These are phyloP conservation scores for Raffaelea arxii DNA, from an alignment of 2,329 filamentous ascomycete species.

Conservation along the genomic window DNA sequence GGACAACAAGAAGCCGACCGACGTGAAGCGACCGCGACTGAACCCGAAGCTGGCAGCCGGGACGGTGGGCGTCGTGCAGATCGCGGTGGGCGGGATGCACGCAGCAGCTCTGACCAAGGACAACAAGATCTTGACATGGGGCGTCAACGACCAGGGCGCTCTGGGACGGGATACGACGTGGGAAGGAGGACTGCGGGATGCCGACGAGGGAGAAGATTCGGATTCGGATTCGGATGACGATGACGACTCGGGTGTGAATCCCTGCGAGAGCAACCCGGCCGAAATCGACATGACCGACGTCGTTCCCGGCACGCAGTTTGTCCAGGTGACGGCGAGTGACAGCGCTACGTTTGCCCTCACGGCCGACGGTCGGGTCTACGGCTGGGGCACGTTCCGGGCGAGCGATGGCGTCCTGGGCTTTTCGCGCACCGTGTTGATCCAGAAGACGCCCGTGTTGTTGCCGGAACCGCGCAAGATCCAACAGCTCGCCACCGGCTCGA, in stretches of 20 bases:
- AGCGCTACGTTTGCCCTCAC: slow-evolving; percentile 70
- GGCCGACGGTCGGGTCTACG: slow-evolving; percentile 64
- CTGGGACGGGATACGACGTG: slow-evolving; percentile 63
- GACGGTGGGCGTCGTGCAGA: slow-evolving; percentile 58
- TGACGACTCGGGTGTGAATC: slow-evolving; percentile 42
- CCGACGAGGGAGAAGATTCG: slow-evolving; percentile 36
- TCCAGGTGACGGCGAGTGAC: slow-evolving; percentile 62
- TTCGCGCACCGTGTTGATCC: slow-evolving; percentile 22
- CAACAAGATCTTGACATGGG: slow-evolving; percentile 78
- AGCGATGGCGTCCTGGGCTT: slow-evolving; percentile 38
- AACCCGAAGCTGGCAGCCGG: slow-evolving; percentile 50
- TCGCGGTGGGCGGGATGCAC: slow-evolving; percentile 78
- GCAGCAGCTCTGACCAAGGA: slow-evolving; percentile 65
- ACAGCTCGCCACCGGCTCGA: slow-evolving; percentile 55
- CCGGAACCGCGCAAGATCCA: slow-evolving; percentile 57
- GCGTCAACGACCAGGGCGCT: slow-evolving; percentile 77
- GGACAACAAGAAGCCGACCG: slow-evolving; percentile 50
- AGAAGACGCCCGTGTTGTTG: slow-evolving; percentile 43
- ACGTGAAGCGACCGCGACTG: slow-evolving; percentile 65
- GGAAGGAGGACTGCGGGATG: slow-evolving; percentile 47
- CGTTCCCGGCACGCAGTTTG: slow-evolving; percentile 23
- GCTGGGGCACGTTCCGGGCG: slow-evolving; percentile 72
- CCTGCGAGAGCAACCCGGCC: slow-evolving; percentile 52
- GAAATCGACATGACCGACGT: slow-evolving; percentile 38
- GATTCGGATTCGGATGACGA: slow-evolving; percentile 23